phyloP scores from a whole-genome alignment of 495 filamentous ascomycete genomes.

The Ramalina intermedia region DNA sequence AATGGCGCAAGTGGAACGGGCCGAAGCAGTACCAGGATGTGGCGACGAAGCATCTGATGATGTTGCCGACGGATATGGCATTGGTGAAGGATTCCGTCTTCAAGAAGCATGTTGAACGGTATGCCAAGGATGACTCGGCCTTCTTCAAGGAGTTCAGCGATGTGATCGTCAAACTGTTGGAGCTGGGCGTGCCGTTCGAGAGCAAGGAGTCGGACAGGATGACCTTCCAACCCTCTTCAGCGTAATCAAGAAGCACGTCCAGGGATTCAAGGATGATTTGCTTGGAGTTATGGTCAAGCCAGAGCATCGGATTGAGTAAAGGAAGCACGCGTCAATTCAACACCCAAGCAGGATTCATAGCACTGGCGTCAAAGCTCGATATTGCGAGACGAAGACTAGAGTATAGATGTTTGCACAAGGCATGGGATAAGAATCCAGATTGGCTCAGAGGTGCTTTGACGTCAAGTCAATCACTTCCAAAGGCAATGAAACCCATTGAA shows the following conservation, averaged over 20 bases:
- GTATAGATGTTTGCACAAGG: too few species aligned
- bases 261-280: too few species aligned
- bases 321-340: too few species aligned
- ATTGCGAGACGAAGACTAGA: too few species aligned
- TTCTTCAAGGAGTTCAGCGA: slow-evolving; percentile 91
- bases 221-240: slow-evolving; percentile 48
- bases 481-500: too few species aligned
- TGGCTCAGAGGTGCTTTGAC: too few species aligned
- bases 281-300: too few species aligned
- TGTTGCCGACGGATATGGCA: slow-evolving; percentile 86
- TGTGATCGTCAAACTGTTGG: slow-evolving; percentile 69
- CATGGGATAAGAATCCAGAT: too few species aligned
- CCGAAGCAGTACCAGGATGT: slow-evolving; percentile 76
- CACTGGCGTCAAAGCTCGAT: too few species aligned
- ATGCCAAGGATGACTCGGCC: slow-evolving; percentile 76
- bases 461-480: too few species aligned
- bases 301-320: too few species aligned
- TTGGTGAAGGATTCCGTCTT: slow-evolving; percentile 82
- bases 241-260: background rate
- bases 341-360: too few species aligned
- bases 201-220: slow-evolving; percentile 44
- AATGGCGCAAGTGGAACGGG: slow-evolving; percentile 84
- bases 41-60: slow-evolving; percentile 79
- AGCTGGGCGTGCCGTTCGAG: slow-evolving; percentile 86
- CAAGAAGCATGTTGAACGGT: slow-evolving; percentile 70